These are phyloP conservation scores for Apiospora kogelbergensis DNA, from an alignment of 2,329 filamentous ascomycete genomes.

Conservation along the genomic window DNA sequence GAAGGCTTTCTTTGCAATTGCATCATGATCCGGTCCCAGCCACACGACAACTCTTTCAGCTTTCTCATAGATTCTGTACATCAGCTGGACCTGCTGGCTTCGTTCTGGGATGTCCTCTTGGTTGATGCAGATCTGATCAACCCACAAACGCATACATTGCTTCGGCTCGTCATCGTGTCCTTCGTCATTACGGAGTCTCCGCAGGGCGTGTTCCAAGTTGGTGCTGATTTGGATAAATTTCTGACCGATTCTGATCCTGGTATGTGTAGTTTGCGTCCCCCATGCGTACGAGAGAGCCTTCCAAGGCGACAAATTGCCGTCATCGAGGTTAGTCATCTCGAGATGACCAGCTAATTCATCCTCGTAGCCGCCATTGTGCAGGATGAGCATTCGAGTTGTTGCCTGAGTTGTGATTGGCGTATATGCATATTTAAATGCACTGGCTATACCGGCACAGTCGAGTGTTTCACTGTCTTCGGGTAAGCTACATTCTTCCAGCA, in stretches of 20 bases:
- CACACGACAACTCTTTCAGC: background rate
- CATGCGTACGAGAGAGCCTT: background rate
- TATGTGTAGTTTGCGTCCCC: background rate
- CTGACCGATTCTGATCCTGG: background rate
- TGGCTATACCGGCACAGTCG: background rate
- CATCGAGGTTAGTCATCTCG: background rate
- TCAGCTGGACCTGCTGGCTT: background rate
- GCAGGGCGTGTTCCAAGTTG: background rate
- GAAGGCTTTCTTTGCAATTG: background rate
- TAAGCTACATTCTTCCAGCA: too few species aligned
- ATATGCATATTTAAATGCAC: background rate
- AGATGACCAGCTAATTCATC: background rate
- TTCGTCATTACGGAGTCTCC: background rate
- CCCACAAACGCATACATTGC: background rate
- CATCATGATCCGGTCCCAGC: background rate
- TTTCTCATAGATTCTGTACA: background rate
- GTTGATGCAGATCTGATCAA: background rate
- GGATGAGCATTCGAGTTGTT: background rate
- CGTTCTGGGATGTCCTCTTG: background rate
- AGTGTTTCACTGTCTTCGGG: too few species aligned
- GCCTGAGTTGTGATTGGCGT: background rate
- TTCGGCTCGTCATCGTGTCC: accelerated
- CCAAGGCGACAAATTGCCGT: background rate
- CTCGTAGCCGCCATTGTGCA: background rate
- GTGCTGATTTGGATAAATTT: background rate